Conservation (phyloP, 2,329 filamentous ascomycete genomes). For the Magnaporthiopsis rhizophila region DNA sequence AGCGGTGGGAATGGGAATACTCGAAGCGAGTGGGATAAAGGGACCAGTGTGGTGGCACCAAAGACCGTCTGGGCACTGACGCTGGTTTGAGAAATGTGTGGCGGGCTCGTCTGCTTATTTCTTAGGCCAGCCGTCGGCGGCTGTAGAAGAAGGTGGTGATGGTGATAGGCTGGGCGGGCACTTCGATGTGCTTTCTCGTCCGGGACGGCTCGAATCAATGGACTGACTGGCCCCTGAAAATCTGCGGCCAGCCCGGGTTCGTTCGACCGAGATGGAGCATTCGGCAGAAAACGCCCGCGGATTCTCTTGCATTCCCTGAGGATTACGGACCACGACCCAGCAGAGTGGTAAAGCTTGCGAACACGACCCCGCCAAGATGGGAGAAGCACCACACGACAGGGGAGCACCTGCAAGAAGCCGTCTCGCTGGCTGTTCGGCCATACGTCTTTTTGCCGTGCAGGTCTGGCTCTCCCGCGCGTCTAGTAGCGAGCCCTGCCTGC, state of each 20-base stretch:
- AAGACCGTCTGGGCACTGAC: too few species aligned
- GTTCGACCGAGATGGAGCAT: not conserved
- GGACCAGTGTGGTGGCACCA: too few species aligned
- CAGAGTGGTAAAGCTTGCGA: not conserved
- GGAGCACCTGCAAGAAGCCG: not conserved
- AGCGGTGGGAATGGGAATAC: too few species aligned
- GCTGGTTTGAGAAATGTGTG: too few species aligned
- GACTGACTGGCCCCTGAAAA: not conserved
- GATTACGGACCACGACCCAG: not conserved
- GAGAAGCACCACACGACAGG: not conserved
- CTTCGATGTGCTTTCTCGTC: not conserved
- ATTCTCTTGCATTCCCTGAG: not conserved
- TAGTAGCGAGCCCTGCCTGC: not conserved
- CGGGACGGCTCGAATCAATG: not conserved
- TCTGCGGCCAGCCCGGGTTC: not conserved
- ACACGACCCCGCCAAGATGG: not conserved
- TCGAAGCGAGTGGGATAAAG: too few species aligned
- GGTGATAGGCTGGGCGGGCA: not conserved
- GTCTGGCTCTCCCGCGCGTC: not conserved
- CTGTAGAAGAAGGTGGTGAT: too few species aligned
- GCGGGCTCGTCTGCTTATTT: conserved; percentile 36
- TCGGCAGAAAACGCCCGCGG: not conserved
- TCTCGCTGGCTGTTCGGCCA: not conserved
- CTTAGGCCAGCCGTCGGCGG: conserved; percentile 43
- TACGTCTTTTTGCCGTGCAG: not conserved